A percentile compares a stretch with the other conserved stretches of the same genome.
These are phyloP conservation scores for Clitopilus passeckerianus DNA, from an alignment of 768 basidiomycete species.

Conservation along the genomic window DNA sequence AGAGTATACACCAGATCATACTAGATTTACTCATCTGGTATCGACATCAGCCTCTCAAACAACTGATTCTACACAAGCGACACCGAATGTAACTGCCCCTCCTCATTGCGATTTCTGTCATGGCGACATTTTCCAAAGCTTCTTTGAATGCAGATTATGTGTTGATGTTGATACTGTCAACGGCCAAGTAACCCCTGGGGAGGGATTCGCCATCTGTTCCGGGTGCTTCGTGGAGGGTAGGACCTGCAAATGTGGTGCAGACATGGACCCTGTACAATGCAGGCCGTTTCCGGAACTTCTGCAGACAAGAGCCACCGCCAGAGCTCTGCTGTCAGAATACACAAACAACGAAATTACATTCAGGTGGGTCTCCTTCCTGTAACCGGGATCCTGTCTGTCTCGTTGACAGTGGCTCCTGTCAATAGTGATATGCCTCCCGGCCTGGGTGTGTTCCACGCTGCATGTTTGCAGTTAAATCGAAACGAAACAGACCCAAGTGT, in stretches of 20 bases:
- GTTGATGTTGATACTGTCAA: conserved; percentile 9
- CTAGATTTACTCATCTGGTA: conserved; percentile 17
- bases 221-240: conserved; percentile 77
- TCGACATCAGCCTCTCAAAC: not conserved
- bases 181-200: conserved; percentile 17
- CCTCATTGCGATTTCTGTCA: conserved; percentile 76
- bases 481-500: not conserved
- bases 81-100: conserved; percentile 15
- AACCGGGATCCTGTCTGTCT: no score
- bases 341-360: not conserved
- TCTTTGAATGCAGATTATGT: conserved; percentile 65
- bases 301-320: conserved; percentile 28
- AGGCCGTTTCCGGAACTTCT: conserved; percentile 44
- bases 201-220: conserved; percentile 56
- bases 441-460: not conserved
- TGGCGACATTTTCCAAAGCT: conserved; percentile 77
- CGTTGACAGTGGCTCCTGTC: no score
- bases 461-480: not conserved
- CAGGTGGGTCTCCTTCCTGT: not conserved
- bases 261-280: conserved; percentile 60
- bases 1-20: conserved; percentile 30
- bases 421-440: no score
- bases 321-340: not conserved
- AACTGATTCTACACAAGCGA: not conserved
- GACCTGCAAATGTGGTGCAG: conserved; percentile 57